Conservation (phyloP, 106 monocot genomes). For the Chionographis japonica region DNA sequence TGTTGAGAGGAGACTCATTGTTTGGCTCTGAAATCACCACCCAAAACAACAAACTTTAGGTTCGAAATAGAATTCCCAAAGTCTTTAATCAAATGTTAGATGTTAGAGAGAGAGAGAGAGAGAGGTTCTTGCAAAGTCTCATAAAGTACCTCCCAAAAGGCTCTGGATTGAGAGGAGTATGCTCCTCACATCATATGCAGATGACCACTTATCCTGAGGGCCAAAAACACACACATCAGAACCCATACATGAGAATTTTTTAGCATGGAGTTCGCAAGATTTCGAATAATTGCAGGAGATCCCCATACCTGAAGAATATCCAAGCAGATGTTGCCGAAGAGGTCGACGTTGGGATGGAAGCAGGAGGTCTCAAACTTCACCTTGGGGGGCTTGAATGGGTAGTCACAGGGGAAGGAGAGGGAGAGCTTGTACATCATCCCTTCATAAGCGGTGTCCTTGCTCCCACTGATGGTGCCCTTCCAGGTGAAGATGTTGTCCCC, state of each 20-base stretch:
- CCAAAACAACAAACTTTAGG: not conserved
- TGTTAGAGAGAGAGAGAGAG: not conserved
- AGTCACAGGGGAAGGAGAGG: slow-evolving; percentile 74
- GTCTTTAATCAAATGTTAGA: not conserved
- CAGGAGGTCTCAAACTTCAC: slow-evolving; percentile 80
- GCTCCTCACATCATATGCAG: slow-evolving; percentile 88
- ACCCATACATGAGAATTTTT: not conserved
- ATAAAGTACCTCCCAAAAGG: slow-evolving; percentile 70
- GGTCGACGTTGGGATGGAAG: slow-evolving; percentile 94
- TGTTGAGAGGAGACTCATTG: slow-evolving; percentile 93
- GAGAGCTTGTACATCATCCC: slow-evolving; percentile 80
- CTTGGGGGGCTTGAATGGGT: slow-evolving; percentile 97
- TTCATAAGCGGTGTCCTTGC: slow-evolving; percentile 86
- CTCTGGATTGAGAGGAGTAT: slow-evolving; percentile 85
- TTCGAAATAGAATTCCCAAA: no score
- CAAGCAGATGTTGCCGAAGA: slow-evolving; percentile 83
- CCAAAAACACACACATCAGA: not conserved
- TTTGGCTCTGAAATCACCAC: slow-evolving; percentile 67
- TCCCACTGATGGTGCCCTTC: slow-evolving; percentile 90
- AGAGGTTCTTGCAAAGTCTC: not conserved
- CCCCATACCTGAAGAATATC: slow-evolving; percentile 85
- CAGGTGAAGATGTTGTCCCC: slow-evolving; percentile 95
- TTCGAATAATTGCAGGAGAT: no score
- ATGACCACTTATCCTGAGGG: slow-evolving; percentile 95
- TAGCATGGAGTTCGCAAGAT: no score